These are phyloP conservation scores for Sporothrix phasma DNA, from an alignment of 2,329 filamentous ascomycete genomes.

Conservation along the genomic window DNA sequence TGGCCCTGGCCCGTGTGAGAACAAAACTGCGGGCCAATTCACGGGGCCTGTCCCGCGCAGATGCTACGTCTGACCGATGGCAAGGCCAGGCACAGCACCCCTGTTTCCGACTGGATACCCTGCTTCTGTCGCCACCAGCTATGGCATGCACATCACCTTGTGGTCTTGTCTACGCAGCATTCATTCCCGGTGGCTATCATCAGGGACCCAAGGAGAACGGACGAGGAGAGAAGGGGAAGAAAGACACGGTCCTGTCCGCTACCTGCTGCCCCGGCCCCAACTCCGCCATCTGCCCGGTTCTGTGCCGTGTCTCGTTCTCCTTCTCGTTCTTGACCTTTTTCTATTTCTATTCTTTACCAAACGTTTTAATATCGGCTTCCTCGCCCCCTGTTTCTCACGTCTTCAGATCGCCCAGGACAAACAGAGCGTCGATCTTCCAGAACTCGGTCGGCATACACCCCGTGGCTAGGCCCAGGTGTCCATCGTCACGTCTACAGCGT, in stretches of 20 bases:
- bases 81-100: conserved; percentile 2
- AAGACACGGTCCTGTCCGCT: not conserved
- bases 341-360: not conserved
- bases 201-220: not conserved
- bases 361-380: not conserved
- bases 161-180: not conserved
- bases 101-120: too few relatives aligned
- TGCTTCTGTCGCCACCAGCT: not conserved
- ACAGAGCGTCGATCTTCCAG: conserved; percentile 11
- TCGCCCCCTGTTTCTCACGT: not conserved
- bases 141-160: not conserved
- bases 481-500: not conserved
- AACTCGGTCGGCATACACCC: not conserved
- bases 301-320: conserved; percentile 2
- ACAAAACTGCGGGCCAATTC: too few relatives aligned
- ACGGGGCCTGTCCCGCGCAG: too few relatives aligned
- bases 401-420: not conserved
- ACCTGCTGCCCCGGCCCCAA: not conserved
- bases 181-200: not conserved
- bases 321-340: not conserved
- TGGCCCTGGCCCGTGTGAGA: not conserved
- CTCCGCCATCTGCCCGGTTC: not conserved
- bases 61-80: conserved; percentile 7
- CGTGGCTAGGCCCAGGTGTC: not conserved
- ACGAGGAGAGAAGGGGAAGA: not conserved